Percentiles rank a stretch among this genome's conserved stretches.
These are phyloP conservation scores for Psilocybe tampanensis DNA, from an alignment of 768 basidiomycete species.

Conservation along the genomic window DNA sequence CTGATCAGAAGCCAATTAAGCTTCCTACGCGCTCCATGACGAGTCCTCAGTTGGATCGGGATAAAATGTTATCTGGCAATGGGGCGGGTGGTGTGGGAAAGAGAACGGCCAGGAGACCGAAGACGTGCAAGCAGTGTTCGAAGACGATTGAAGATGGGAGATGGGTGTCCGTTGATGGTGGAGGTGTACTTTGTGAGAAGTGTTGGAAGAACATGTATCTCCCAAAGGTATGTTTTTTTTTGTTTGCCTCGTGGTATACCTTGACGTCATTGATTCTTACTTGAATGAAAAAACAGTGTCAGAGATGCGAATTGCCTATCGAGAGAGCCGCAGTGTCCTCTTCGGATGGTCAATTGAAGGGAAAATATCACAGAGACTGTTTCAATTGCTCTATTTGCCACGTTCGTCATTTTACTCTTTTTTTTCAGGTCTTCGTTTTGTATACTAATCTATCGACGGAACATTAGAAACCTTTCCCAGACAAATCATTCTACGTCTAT, in stretches of 20 bases:
- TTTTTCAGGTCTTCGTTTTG: constrained; percentile 9
- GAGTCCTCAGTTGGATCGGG: constrained; percentile 21
- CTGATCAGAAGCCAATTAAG: constrained; percentile 47
- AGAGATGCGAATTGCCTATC: constrained; percentile 83
- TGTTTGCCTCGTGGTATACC: not conserved
- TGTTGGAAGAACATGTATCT: constrained; percentile 98
- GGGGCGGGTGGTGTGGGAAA: not conserved
- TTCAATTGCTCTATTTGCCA: constrained; percentile 88
- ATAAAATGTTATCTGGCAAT: constrained; percentile 16
- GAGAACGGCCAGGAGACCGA: constrained; percentile 38
- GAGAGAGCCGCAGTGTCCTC: constrained; percentile 92
- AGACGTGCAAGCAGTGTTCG: constrained; percentile 68
- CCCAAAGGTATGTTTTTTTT: constrained; percentile 66
- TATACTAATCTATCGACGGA: not conserved
- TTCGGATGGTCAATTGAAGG: constrained; percentile 91
- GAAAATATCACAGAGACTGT: constrained; percentile 92
- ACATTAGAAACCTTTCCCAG: constrained; percentile 82
- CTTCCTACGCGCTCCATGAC: constrained; percentile 59
- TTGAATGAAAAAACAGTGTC: constrained; percentile 55
- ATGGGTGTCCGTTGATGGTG: constrained; percentile 82
- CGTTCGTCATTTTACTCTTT: constrained; percentile 39
- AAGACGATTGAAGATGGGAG: constrained; percentile 75
- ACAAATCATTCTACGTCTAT: constrained; percentile 89
- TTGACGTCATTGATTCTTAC: constrained; percentile 2
- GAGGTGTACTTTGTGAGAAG: constrained; percentile 77